A percentile compares a stretch with the other conserved stretches of the same genome.
These are phyloP conservation scores for Ophiostoma perfectum DNA, from an alignment of 2,329 filamentous ascomycete species.

Conservation along the genomic window DNA sequence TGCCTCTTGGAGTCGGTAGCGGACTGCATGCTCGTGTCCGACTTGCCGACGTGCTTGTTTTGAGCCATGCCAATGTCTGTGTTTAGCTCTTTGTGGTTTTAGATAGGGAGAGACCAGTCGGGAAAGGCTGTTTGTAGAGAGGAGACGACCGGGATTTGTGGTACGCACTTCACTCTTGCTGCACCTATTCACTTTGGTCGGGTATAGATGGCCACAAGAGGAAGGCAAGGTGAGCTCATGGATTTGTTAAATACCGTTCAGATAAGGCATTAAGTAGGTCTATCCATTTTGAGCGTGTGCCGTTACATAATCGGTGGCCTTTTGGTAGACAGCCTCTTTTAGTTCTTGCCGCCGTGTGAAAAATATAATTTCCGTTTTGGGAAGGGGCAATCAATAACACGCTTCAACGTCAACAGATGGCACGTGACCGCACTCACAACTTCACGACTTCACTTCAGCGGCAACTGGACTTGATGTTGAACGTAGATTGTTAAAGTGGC, in stretches of 20 bases:
- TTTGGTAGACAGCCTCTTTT: not conserved
- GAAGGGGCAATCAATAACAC: conserved; percentile 16
- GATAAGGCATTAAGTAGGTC: no score
- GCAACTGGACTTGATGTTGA: not conserved
- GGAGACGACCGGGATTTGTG: no score
- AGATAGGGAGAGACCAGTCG: not conserved
- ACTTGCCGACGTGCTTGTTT: no score
- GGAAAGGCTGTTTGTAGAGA: not conserved
- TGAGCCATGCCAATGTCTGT: no score
- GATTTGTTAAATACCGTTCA: no score
- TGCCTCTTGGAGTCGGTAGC: not conserved
- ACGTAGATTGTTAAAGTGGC: no score
- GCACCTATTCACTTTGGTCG: no score
- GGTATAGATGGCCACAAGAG: no score
- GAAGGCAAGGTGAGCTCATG: no score
- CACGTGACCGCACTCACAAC: conserved; percentile 11
- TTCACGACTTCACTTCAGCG: not conserved
- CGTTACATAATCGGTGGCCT: not conserved
- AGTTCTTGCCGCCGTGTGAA: not conserved
- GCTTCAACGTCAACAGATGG: not conserved
- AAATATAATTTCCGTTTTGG: conserved; percentile 9
- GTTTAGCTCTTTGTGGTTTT: not conserved
- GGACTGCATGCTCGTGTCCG: not conserved
- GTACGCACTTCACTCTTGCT: no score
- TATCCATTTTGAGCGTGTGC: no score